These are phyloP conservation scores for Hypomyces perniciosus DNA, from an alignment of 2,329 filamentous ascomycete species.

Conservation along the genomic window DNA sequence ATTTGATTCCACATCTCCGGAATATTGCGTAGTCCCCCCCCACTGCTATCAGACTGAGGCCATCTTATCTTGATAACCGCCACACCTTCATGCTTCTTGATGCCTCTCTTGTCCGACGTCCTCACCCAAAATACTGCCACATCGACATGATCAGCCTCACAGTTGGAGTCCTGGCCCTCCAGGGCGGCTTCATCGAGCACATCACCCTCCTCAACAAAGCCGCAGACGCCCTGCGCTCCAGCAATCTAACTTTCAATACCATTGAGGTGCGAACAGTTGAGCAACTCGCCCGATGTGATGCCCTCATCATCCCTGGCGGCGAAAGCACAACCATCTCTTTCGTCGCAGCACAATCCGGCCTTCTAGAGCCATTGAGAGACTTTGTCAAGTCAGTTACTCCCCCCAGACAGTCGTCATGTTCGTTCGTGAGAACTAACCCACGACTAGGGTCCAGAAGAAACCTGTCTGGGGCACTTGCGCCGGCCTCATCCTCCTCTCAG, in stretches of 20 bases:
- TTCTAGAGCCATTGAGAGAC: conserved; percentile 76
- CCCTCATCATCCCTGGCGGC: conserved; percentile 83
- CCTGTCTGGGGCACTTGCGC: conserved; percentile 96
- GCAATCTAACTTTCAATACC: conserved; percentile 49
- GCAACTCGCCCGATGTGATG: conserved; percentile 69
- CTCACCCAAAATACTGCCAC: background rate
- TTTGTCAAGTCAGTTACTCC: conserved; percentile 73
- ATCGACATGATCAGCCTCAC: conserved; percentile 32
- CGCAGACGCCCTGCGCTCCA: conserved; percentile 32
- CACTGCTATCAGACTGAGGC: no score
- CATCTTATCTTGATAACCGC: background rate
- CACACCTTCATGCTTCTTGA: conserved; percentile 10
- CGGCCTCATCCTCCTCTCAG: conserved; percentile 83
- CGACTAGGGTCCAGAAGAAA: conserved; percentile 61
- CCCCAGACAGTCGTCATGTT: no score
- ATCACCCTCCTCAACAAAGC: conserved; percentile 68
- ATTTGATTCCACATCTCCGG: no score
- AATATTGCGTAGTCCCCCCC: no score
- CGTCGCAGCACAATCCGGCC: conserved; percentile 71
- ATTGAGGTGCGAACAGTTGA: conserved; percentile 72
- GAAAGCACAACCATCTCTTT: conserved; percentile 93
- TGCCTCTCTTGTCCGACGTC: conserved; percentile 8
- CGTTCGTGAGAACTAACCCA: background rate
- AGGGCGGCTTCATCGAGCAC: conserved; percentile 92
- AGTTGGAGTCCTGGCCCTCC: conserved; percentile 65